Evolutionary conservation across 2,329 filamentous ascomycete genomes (phyloP), one percentile per base, ranked within the genome.

Genomic region (Pseudonectria foliicola): DNA sequence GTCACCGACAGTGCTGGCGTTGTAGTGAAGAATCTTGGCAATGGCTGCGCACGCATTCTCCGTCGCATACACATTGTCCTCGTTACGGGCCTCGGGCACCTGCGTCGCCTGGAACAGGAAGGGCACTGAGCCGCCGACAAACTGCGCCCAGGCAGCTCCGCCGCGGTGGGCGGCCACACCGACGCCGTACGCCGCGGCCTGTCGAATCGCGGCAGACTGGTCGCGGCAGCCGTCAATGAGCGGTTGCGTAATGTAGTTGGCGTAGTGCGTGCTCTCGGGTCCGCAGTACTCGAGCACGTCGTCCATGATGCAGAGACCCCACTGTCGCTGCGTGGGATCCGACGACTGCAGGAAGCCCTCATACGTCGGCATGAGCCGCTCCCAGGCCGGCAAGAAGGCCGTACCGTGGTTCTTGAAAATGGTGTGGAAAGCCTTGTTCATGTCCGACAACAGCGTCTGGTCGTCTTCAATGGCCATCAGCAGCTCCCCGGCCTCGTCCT

Each of bases 351-450:
- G 80, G 61, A 96, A 96, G 23, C 72, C 72, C 50, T 89, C 80
- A 60, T 96, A 96, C 37, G 87, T 94, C 10, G 74, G 68, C 60
- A 95, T 78, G 15, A 98, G 72, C 34, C 78, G 77, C 57, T 95
- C 85, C 89, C 90, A 98, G 27, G 86, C 71, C 5, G 80, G 82
- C 35, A 98, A 72, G 71, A 98, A 98, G 10, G 74, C 68, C 8
- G 79, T 72, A 15, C 86, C 85, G 58, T 95, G 88, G 66, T 95
- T 89, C 71, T 96, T 96, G 74, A 98, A 98, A 47, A 98, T 87
- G 41, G 88, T 90, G 64, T 98, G 92, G 75, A 94, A 98, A 1
- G 92, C 90, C 71, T 98, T 98, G 77, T 98, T 98, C 92, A 98
- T 98, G 56, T 98, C 92, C 2, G 89, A 95, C 28, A 98, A 74